Conservation (phyloP, 768 basidiomycete genomes). For the Leccinum subgranulosum region DNA sequence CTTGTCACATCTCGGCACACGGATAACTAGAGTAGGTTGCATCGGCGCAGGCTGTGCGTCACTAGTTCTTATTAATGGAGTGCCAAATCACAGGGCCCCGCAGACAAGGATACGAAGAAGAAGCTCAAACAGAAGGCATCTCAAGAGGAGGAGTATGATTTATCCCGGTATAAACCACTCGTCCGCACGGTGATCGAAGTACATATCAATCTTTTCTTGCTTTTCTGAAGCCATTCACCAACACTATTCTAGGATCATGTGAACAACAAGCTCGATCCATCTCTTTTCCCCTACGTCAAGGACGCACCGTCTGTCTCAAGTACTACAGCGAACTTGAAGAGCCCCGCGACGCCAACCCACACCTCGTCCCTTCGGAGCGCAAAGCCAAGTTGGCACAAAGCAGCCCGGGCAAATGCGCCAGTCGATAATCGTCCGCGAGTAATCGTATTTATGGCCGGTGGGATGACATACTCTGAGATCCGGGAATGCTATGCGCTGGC, state of each 20-base stretch:
- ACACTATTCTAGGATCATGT: slow-evolving; percentile 67
- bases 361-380: slow-evolving; percentile 82
- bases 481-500: slow-evolving; percentile 84
- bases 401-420: slow-evolving; percentile 49
- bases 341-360: slow-evolving; percentile 47
- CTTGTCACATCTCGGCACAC: slow-evolving; percentile 74
- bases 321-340: slow-evolving; percentile 40
- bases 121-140: slow-evolving; percentile 73
- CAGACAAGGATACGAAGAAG: slow-evolving; percentile 77
- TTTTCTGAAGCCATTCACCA: not conserved
- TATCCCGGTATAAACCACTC: slow-evolving; percentile 89
- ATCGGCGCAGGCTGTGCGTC: not conserved
- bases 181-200: slow-evolving; percentile 84
- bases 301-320: slow-evolving; percentile 62
- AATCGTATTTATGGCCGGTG: slow-evolving; percentile 90
- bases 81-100: slow-evolving; percentile 48
- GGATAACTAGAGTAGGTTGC: slow-evolving; percentile 71
- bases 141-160: slow-evolving; percentile 92
- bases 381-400: slow-evolving; percentile 87
- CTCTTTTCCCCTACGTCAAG: slow-evolving; percentile 85
- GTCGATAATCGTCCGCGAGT: slow-evolving; percentile 69
- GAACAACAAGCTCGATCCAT: slow-evolving; percentile 70
- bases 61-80: not conserved
- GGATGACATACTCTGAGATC: slow-evolving; percentile 95
- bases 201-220: slow-evolving; percentile 3